phyloP scores from a whole-genome alignment of 1,284 basidiomycete genomes.

The Erythrobasidium hasegawianum region DNA sequence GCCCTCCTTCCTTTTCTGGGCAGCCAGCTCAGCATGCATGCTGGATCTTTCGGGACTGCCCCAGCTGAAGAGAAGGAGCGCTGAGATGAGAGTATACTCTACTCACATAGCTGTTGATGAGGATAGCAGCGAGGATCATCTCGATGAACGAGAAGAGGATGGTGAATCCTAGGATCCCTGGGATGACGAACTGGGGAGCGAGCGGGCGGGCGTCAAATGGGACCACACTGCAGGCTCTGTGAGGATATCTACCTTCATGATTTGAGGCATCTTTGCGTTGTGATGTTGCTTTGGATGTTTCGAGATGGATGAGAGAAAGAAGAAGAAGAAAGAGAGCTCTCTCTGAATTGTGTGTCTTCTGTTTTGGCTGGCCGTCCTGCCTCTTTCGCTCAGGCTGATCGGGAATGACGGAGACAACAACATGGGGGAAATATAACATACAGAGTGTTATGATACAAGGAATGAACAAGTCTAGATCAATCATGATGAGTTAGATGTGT shows the following conservation, averaged over 20 bases:
- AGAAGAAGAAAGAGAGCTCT: not conserved
- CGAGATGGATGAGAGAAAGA: not conserved
- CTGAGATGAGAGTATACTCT: not conserved
- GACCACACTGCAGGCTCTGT: not conserved
- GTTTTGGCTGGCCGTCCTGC: no score
- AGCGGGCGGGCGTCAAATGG: not conserved
- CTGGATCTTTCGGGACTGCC: not conserved
- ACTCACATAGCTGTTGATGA: conserved; percentile 36
- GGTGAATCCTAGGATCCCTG: conserved; percentile 39
- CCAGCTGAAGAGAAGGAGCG: not conserved
- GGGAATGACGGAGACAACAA: no score
- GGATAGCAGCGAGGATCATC: conserved; percentile 41
- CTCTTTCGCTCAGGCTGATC: no score
- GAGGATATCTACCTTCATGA: not conserved
- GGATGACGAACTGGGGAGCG: conserved; percentile 36
- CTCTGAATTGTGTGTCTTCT: no score
- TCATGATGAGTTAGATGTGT: no score
- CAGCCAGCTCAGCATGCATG: no score
- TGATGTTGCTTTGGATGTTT: not conserved
- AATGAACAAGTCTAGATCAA: no score
- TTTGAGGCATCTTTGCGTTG: conserved; percentile 4
- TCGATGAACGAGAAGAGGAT: conserved; percentile 41
- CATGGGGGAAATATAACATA: no score
- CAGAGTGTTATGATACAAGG: no score
- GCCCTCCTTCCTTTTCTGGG: no score